Percentiles rank a stretch among this genome's conserved stretches.
phyloP scores from a whole-genome alignment of 208 protist genomes.

The Leishmania tropica region DNA sequence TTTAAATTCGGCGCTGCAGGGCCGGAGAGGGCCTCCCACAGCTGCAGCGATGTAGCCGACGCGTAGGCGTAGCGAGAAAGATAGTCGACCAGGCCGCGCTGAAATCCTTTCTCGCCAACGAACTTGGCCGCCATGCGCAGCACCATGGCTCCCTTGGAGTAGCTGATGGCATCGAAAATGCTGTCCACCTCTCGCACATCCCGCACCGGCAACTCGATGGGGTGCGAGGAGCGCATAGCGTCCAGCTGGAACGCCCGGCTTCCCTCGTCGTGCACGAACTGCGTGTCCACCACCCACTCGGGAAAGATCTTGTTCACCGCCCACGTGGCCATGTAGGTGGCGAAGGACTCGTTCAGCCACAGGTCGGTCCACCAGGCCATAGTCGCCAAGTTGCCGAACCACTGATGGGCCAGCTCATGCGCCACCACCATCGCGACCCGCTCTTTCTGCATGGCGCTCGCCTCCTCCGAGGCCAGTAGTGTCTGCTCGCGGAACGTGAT shows the following conservation, averaged over 20 bases:
- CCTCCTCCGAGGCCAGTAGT: conserved; percentile 60
- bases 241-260: conserved; percentile 82
- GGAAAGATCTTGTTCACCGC: conserved; percentile 78
- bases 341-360: conserved; percentile 98
- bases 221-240: conserved; percentile 84
- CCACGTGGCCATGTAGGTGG: conserved; percentile 88
- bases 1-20: conserved; percentile 61
- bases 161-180: conserved; percentile 94
- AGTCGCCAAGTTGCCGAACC: conserved; percentile 99
- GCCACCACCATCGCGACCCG: conserved; percentile 84
- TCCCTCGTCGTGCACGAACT: conserved; percentile 80
- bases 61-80: conserved; percentile 71
- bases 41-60: conserved; percentile 82
- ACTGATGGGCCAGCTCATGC: conserved; percentile 97
- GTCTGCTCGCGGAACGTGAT: conserved; percentile 95
- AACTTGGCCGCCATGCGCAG: conserved; percentile 89
- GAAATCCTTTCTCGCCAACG: conserved; percentile 84
- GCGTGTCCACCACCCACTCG: conserved; percentile 74
- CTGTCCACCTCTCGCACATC: conserved; percentile 90
- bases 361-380: conserved; percentile 98
- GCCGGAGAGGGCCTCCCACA: conserved; percentile 83
- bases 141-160: conserved; percentile 87
- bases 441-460: conserved; percentile 48
- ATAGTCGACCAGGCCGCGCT: conserved; percentile 75
- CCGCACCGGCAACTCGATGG: conserved; percentile 88